Percentiles rank a stretch among this genome's conserved stretches.
Conservation (phyloP, 306 rosid species). For the Sechiopsis laciniata region DNA sequence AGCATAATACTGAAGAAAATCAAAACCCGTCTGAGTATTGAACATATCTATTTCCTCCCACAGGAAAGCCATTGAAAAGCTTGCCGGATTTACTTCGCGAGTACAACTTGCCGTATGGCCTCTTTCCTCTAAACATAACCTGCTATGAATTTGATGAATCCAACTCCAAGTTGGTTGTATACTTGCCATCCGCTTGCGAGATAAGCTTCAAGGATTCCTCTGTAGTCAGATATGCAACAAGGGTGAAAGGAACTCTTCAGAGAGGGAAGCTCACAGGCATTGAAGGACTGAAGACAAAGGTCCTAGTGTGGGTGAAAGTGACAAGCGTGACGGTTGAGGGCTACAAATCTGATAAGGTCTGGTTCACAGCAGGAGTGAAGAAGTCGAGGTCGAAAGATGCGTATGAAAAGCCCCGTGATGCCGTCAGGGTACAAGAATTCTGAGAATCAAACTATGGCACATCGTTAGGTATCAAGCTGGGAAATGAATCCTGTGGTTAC, state of each 20-base stretch:
- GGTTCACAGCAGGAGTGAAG: constrained; percentile 91
- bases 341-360: constrained; percentile 76
- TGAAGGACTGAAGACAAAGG: constrained; percentile 95
- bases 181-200: constrained; percentile 79
- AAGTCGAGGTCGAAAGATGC: constrained; percentile 74
- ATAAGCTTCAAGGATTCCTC: constrained; percentile 90
- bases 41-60: not conserved
- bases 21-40: not conserved
- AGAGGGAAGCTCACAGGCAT: constrained; percentile 74
- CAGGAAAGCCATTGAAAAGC: constrained; percentile 74
- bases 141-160: constrained; percentile 76
- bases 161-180: constrained; percentile 66
- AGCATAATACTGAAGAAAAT: not conserved
- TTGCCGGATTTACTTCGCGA: constrained; percentile 87
- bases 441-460: constrained; percentile 28
- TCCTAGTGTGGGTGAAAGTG: constrained; percentile 88
- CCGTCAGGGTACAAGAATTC: constrained; percentile 58
- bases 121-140: constrained; percentile 75
- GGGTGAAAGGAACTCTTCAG: constrained; percentile 67
- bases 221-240: constrained; percentile 52
- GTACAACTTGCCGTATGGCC: constrained; percentile 77
- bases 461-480: not conserved
- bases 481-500: constrained; percentile 8
- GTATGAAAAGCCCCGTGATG: constrained; percentile 52
- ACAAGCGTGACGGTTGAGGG: constrained; percentile 70